Conservation (phyloP, 257 asterid genomes). For the Gynochthodes officinalis region DNA sequence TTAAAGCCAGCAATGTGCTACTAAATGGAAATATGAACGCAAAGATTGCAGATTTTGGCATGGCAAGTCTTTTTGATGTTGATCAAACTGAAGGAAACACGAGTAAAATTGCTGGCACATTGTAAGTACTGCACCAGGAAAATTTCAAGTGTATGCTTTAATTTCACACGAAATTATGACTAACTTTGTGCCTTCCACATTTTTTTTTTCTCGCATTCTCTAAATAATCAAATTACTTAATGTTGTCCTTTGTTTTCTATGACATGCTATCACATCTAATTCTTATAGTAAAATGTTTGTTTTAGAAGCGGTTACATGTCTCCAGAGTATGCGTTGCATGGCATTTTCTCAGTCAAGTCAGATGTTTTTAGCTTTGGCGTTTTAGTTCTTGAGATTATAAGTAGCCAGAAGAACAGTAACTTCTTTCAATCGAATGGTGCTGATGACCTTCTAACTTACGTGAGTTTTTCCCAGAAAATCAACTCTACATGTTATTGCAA, state of each 20-base stretch:
- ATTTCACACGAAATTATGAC: not conserved
- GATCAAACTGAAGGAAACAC: slow-evolving; percentile 25
- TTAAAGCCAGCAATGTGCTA: slow-evolving; percentile 27
- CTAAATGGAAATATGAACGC: slow-evolving; percentile 27
- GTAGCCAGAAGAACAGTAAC: slow-evolving; percentile 15
- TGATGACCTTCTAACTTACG: slow-evolving; percentile 18
- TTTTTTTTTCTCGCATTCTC: too few relatives aligned
- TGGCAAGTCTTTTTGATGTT: slow-evolving; percentile 16
- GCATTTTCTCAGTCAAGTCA: slow-evolving; percentile 18
- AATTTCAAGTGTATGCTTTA: not conserved
- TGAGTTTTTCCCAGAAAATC: slow-evolving; percentile 12
- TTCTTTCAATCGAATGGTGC: slow-evolving; percentile 7
- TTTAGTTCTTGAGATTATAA: slow-evolving; percentile 22
- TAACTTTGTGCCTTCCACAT: too few relatives aligned
- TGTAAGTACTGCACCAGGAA: slow-evolving; percentile 8
- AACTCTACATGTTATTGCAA: too few relatives aligned
- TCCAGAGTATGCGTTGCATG: slow-evolving; percentile 22
- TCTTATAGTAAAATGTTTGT: too few relatives aligned
- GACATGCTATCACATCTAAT: too few relatives aligned
- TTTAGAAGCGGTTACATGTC: slow-evolving; percentile 32
- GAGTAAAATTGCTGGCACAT: slow-evolving; percentile 22
- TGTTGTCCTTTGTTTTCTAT: too few relatives aligned
- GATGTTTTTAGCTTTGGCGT: slow-evolving; percentile 29
- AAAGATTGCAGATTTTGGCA: slow-evolving; percentile 32
- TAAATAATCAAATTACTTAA: too few relatives aligned